Percentiles rank a stretch among this genome's conserved stretches.
Conservation (phyloP, 345 rosid species). For the Trapa bicornis region DNA sequence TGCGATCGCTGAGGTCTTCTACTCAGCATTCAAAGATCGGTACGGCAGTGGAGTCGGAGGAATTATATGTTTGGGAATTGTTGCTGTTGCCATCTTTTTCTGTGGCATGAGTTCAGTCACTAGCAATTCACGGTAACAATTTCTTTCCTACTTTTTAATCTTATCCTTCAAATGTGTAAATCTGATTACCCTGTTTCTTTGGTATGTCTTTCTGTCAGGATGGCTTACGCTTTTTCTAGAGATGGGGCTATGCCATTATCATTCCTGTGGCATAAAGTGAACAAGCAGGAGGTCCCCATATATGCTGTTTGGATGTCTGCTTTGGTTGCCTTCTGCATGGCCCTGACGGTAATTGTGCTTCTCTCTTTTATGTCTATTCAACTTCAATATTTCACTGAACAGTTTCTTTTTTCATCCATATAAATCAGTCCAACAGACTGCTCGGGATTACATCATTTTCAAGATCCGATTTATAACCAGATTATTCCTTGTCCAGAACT, state of each 20-base stretch:
- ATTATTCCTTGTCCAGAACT: neutral
- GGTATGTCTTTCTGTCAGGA: slow-evolving; percentile 27
- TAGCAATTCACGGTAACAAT: slow-evolving; percentile 73
- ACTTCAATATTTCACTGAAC: neutral
- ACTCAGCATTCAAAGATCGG: slow-evolving; percentile 67
- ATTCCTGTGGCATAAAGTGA: slow-evolving; percentile 78
- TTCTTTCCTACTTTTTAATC: neutral
- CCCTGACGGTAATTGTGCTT: slow-evolving; percentile 53
- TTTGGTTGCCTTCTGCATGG: slow-evolving; percentile 76
- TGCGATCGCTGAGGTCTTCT: slow-evolving; percentile 85
- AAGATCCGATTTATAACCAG: neutral
- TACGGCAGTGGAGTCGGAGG: slow-evolving; percentile 86
- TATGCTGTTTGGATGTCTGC: slow-evolving; percentile 88
- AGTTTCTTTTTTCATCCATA: neutral
- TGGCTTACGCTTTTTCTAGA: slow-evolving; percentile 96
- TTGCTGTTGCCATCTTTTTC: slow-evolving; percentile 85
- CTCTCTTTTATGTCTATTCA: neutral
- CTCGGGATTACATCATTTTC: neutral
- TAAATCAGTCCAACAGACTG: neutral
- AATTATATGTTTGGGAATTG: slow-evolving; percentile 70
- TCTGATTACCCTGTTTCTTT: neutral
- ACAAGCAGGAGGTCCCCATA: slow-evolving; percentile 72
- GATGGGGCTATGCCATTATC: slow-evolving; percentile 95
- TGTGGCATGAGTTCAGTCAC: slow-evolving; percentile 97
- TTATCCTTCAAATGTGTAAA: neutral